Percentiles rank a stretch among this genome's conserved stretches.
phyloP scores from a whole-genome alignment of 1,284 basidiomycete species.

The Vanrija sp. region DNA sequence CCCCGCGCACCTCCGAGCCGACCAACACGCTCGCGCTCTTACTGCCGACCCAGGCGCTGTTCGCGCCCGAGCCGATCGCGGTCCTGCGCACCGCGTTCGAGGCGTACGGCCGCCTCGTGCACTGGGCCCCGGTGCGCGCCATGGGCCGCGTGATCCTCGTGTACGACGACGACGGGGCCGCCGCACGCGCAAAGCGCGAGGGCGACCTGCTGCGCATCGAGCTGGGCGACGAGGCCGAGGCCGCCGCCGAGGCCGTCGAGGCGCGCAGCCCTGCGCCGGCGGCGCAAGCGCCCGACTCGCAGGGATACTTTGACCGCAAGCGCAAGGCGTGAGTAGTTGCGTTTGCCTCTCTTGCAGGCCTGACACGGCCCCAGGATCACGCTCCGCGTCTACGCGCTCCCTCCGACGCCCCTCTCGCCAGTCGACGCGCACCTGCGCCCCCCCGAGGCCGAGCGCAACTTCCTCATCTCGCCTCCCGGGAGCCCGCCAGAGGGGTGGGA shows the following conservation, averaged over 20 bases:
- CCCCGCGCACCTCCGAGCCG: slow-evolving; percentile 17
- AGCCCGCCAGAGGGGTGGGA: slow-evolving; percentile 98
- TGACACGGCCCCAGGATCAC: slow-evolving; percentile 50
- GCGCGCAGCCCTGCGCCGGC: background rate
- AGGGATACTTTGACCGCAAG: slow-evolving; percentile 12
- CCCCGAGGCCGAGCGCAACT: slow-evolving; percentile 82
- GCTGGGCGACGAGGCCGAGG: slow-evolving; percentile 13
- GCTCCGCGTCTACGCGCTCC: slow-evolving; percentile 73
- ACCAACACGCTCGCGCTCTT: slow-evolving; percentile 71
- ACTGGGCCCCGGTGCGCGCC: slow-evolving; percentile 79
- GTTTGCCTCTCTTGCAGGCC: background rate
- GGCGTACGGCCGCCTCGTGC: slow-evolving; percentile 68
- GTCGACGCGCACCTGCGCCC: slow-evolving; percentile 60
- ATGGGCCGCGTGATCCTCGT: slow-evolving; percentile 78
- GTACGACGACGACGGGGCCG: slow-evolving; percentile 57
- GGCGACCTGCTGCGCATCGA: slow-evolving; percentile 40
- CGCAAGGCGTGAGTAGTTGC: background rate
- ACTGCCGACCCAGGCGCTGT: slow-evolving; percentile 62
- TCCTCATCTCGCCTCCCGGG: slow-evolving; percentile 96
- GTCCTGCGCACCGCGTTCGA: slow-evolving; percentile 66
- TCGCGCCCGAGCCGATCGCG: slow-evolving; percentile 62
- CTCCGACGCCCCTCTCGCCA: slow-evolving; percentile 58
- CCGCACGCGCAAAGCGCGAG: slow-evolving; percentile 40
- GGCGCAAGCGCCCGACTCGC: background rate
- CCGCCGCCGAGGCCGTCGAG: background rate